Conservation (phyloP, 1,139 yeast genomes). For the Candida neerlandica region DNA sequence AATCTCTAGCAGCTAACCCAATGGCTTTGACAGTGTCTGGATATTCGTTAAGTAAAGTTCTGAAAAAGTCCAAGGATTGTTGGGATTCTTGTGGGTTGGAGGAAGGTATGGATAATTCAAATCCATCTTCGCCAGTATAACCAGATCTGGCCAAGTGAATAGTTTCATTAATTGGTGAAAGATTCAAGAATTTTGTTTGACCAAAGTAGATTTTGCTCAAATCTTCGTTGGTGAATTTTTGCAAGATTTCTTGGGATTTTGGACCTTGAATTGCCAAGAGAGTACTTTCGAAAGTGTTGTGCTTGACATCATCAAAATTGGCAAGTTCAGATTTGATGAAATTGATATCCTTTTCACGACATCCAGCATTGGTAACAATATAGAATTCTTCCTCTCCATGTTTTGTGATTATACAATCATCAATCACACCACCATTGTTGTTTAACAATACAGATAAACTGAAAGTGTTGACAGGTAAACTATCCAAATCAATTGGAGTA, state of each 20-base stretch:
- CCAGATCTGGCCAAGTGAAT: slow-evolving; percentile 91
- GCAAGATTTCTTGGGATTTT: slow-evolving; percentile 64
- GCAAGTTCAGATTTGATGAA: slow-evolving; percentile 60
- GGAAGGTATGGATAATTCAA: slow-evolving; percentile 81
- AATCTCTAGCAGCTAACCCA: slow-evolving; percentile 96
- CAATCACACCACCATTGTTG: slow-evolving; percentile 79
- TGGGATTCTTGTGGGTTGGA: slow-evolving; percentile 41
- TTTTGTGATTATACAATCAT: slow-evolving; percentile 89
- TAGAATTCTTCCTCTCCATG: slow-evolving; percentile 77
- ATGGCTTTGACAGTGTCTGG: slow-evolving; percentile 74
- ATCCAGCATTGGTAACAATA: slow-evolving; percentile 97
- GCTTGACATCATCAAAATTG: slow-evolving; percentile 51
- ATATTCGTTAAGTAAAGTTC: slow-evolving; percentile 55
- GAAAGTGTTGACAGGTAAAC: slow-evolving; percentile 58
- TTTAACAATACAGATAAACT: slow-evolving; percentile 81
- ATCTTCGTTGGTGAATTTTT: slow-evolving; percentile 62
- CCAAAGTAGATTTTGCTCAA: slow-evolving; percentile 75
- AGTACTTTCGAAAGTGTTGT: slow-evolving; percentile 71
- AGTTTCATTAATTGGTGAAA: slow-evolving; percentile 44
- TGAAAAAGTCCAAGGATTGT: slow-evolving; percentile 62
- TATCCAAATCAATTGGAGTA: slow-evolving; percentile 79
- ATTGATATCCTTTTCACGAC: slow-evolving; percentile 75
- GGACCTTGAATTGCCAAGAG: slow-evolving; percentile 95
- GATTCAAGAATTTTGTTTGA: slow-evolving; percentile 56
- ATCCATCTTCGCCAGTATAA: slow-evolving; percentile 98